phyloP scores from a whole-genome alignment of 768 basidiomycete genomes.

The Ephemerocybe angulata region DNA sequence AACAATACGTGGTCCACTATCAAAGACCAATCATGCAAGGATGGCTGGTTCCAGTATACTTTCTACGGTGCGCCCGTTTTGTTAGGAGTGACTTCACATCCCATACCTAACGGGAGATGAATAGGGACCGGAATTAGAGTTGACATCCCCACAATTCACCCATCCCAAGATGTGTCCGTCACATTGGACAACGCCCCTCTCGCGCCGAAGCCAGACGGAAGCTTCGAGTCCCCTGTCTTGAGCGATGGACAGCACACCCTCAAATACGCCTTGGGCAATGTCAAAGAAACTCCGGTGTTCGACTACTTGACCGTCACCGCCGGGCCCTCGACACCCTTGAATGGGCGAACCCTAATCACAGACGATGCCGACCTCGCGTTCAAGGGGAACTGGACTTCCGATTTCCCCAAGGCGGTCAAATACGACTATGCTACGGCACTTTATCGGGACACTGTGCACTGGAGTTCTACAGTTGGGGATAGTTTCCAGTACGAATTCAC shows the following conservation, averaged over 20 bases:
- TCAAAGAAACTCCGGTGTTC: slow-evolving; percentile 27
- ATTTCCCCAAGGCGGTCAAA: slow-evolving; percentile 13
- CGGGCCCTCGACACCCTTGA: slow-evolving; percentile 31
- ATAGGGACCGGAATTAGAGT: slow-evolving; percentile 33
- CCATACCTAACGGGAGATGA: not conserved
- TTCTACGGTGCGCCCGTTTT: slow-evolving; percentile 30
- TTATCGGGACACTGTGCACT: slow-evolving; percentile 33
- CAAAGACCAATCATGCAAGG: slow-evolving; percentile 24
- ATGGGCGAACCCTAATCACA: slow-evolving; percentile 32
- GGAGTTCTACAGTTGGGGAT: slow-evolving; percentile 35
- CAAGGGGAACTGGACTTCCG: slow-evolving; percentile 32
- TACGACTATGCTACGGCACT: slow-evolving; percentile 26
- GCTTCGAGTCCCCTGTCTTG: slow-evolving; percentile 29
- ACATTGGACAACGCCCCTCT: slow-evolving; percentile 35
- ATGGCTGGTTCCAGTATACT: slow-evolving; percentile 38
- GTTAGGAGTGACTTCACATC: not conserved
- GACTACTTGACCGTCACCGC: slow-evolving; percentile 40
- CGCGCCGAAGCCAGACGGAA: slow-evolving; percentile 26
- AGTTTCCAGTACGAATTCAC: slow-evolving; percentile 31
- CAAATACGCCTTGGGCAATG: slow-evolving; percentile 28
- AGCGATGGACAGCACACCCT: slow-evolving; percentile 36
- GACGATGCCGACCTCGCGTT: slow-evolving; percentile 36
- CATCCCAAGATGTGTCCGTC: slow-evolving; percentile 28
- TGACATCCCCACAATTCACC: slow-evolving; percentile 20
- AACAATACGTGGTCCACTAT: slow-evolving; percentile 39